Percentiles rank a stretch among this genome's conserved stretches.
phyloP scores from a whole-genome alignment of 2,329 filamentous ascomycete species.

The Ceratocystis papillata region DNA sequence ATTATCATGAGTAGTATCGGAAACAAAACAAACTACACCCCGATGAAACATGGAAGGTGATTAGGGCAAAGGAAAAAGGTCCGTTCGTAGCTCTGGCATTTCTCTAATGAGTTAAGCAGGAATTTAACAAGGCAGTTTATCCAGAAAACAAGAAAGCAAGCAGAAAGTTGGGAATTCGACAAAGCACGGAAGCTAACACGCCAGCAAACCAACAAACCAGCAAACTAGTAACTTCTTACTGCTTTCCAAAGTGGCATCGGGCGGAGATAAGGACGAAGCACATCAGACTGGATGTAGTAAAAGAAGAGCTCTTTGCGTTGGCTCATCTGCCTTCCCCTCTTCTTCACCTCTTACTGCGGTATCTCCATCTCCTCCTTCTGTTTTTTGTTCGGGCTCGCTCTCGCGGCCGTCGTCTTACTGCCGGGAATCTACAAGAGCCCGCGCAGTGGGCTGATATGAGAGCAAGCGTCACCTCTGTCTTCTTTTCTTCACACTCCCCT shows the following conservation, averaged over 20 bases:
- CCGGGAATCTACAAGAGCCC: not conserved
- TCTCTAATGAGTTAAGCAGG: not conserved
- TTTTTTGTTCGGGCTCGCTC: not conserved
- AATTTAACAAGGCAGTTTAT: too few species aligned
- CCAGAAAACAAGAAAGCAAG: too few species aligned
- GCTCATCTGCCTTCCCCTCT: not conserved
- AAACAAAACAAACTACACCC: slow-evolving; percentile 7
- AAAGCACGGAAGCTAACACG: not conserved
- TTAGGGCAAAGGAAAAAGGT: not conserved
- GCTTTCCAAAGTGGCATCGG: not conserved
- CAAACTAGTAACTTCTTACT: not conserved
- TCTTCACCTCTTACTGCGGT: not conserved
- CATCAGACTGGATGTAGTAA: not conserved
- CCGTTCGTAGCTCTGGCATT: not conserved
- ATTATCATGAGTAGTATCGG: not conserved
- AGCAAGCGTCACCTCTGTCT: not conserved
- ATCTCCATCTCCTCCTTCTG: not conserved
- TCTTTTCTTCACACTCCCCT: not conserved
- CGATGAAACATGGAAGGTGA: not conserved
- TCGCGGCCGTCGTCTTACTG: not conserved
- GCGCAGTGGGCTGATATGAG: not conserved
- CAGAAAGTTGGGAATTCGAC: too few species aligned
- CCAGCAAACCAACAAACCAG: not conserved
- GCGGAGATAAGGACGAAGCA: not conserved
- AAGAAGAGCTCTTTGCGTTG: not conserved